These are phyloP conservation scores for Phialemoniopsis sp. DNA, from an alignment of 2,329 filamentous ascomycete genomes.

Conservation along the genomic window DNA sequence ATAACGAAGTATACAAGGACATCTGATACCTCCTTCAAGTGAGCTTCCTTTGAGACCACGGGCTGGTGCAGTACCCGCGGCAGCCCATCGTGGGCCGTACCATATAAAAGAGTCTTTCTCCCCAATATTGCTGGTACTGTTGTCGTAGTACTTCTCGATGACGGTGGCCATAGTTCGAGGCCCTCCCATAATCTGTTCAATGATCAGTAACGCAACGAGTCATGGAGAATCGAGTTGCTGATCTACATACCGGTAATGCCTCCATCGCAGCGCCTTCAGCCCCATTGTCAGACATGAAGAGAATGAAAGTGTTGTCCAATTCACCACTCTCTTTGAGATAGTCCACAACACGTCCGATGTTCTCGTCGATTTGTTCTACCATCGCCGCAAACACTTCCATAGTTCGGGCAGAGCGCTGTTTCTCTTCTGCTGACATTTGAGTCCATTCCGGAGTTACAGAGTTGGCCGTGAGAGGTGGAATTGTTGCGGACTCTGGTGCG, in stretches of 20 bases:
- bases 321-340: conserved; percentile 52
- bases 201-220: too few relatives aligned
- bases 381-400: conserved; percentile 62
- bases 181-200: conserved; percentile 6
- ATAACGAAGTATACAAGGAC: conserved; percentile 39
- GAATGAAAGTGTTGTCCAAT: conserved; percentile 59
- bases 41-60: conserved; percentile 25
- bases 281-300: conserved; percentile 59
- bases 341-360: conserved; percentile 54
- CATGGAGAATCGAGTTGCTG: too few relatives aligned
- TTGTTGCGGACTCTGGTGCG: too few relatives aligned
- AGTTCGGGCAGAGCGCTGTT: conserved; percentile 44
- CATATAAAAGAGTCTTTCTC: conserved; percentile 48
- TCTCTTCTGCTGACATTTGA: conserved; percentile 44
- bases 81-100: conserved; percentile 52
- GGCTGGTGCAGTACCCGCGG: conserved; percentile 18
- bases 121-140: conserved; percentile 50
- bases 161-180: conserved; percentile 12
- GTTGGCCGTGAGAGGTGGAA: too few relatives aligned
- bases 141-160: conserved; percentile 49
- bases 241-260: too few relatives aligned
- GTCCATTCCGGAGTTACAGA: too few relatives aligned
- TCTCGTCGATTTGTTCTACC: conserved; percentile 57
- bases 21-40: conserved; percentile 44
- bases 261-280: conserved; percentile 19